Evolutionary conservation across 768 basidiomycete genomes (phyloP).

Genomic region (Sarcodon sp.): DNA sequence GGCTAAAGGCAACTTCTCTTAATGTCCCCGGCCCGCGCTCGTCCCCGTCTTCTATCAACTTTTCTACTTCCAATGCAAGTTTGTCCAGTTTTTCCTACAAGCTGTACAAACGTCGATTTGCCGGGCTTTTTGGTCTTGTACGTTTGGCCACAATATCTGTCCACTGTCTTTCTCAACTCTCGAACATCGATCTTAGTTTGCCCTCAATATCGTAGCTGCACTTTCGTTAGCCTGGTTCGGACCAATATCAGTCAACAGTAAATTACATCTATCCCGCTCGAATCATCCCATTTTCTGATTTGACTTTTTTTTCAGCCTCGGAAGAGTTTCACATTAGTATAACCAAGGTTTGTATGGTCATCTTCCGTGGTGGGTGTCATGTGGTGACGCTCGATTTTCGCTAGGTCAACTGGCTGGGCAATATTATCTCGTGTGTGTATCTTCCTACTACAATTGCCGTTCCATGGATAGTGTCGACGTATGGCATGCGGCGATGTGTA

Average conservation of each 20-base stretch:
- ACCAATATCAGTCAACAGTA: slow-evolving; percentile 49
- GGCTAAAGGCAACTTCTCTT: no score
- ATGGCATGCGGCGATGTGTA: slow-evolving; percentile 53
- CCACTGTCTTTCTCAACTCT: neutral
- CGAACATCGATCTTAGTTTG: slow-evolving; percentile 25
- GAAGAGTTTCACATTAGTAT: slow-evolving; percentile 48
- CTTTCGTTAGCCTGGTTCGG: slow-evolving; percentile 80
- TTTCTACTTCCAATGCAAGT: no score
- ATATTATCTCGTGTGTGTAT: slow-evolving; percentile 47
- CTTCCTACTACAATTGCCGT: slow-evolving; percentile 48
- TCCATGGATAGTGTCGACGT: slow-evolving; percentile 44
- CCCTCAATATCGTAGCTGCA: slow-evolving; percentile 48
- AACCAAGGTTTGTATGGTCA: no score
- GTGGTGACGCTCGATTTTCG: slow-evolving; percentile 19
- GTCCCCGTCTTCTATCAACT: no score
- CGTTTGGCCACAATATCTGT: slow-evolving; percentile 7
- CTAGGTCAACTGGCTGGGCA: slow-evolving; percentile 75
- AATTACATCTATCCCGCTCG: no score
- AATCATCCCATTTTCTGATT: no score
- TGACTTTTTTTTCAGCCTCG: slow-evolving; percentile 27
- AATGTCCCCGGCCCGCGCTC: no score
- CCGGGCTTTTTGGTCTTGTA: slow-evolving; percentile 52
- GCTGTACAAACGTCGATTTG: slow-evolving; percentile 59
- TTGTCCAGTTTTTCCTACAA: slow-evolving; percentile 24
- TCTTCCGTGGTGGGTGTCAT: no score